Evolutionary conservation across 306 rosid species (phyloP).

Genomic region (Acacia acuminata): DNA sequence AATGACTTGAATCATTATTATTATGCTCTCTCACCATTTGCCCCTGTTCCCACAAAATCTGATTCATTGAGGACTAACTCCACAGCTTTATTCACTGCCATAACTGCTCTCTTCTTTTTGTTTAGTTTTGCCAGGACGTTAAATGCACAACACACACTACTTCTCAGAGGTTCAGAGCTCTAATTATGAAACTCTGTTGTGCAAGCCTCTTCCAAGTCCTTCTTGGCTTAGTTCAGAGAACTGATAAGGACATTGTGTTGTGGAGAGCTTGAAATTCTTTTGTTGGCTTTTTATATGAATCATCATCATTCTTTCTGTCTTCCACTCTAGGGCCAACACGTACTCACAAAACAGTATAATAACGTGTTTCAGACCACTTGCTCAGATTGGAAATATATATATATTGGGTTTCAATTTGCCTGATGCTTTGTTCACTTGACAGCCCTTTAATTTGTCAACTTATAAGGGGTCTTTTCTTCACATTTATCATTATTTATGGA

Average conservation of each 20-base stretch:
- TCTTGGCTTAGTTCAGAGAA: not conserved
- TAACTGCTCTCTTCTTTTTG: not conserved
- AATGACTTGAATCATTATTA: not conserved
- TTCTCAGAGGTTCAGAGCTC: not conserved
- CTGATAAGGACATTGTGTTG: not conserved
- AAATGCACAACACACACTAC: not conserved
- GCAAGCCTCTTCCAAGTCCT: not conserved
- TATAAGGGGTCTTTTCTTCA: not conserved
- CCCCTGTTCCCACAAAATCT: not conserved
- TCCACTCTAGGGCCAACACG: not conserved
- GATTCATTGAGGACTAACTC: not conserved
- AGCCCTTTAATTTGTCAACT: not conserved
- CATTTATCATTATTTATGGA: not conserved
- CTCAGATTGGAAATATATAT: not conserved
- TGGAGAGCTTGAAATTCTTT: not conserved
- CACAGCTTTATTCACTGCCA: not conserved
- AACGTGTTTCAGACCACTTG: not conserved
- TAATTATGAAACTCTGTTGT: not conserved
- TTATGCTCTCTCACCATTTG: not conserved
- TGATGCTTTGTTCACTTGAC: not conserved
- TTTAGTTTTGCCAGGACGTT: not conserved
- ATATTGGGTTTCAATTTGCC: not conserved
- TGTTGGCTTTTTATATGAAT: not conserved
- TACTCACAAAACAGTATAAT: not conserved
- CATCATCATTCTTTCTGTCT: not conserved